Base-by-base conservation (phyloP, 2,329 filamentous ascomycete genomes). In the Colletotrichum sp. region DNA sequence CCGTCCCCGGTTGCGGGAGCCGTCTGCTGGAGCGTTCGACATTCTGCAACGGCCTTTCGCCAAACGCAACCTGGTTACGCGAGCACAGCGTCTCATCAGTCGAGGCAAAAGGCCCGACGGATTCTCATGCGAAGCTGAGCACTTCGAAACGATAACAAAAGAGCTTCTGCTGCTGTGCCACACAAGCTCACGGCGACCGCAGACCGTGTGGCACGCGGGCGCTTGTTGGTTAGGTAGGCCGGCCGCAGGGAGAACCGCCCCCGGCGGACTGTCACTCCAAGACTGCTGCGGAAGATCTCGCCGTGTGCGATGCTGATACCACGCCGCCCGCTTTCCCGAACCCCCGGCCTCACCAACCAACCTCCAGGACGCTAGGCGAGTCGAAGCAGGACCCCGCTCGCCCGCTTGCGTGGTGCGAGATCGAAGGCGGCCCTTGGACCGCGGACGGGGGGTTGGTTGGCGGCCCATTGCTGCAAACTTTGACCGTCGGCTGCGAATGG, bases 271-370 rank as follows among this genome's bases (percentile, higher is more conserved):
- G 63, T 28, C 24, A 28, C 26, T 65, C 12, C 55, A 48, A 52
- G 16, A 30, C 26, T 65, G 28, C 55, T 65, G 67, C 21, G 36
- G 28, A 30, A 71, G 55, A 67, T 74, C 72, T 71, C 72, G 61
- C 36, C 38, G 38, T 63, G 21, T 63, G 32, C 32, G 34, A 62
- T 66, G 61, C 68, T 74, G 72, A 55, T 66, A 66, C 48, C 59
- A 62, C 36, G 48, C 61, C 68, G 71, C 71, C 71, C 66, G 72
- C 36, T 74, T 66, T 61, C 18, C 72, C 16, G 52, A 26, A 30
- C 18, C 59, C 66, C 66, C 43, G 43, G 34, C 67, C 18, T 36
- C 59, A 28, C 34, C 70, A 58, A 36, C 48, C 63, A 58, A 30
- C 28, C 61, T 69, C 38, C 30, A 21, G 55, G 21, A 55, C 36